Conservation (phyloP, 257 asterid genomes). For the Salvia hispanica region DNA sequence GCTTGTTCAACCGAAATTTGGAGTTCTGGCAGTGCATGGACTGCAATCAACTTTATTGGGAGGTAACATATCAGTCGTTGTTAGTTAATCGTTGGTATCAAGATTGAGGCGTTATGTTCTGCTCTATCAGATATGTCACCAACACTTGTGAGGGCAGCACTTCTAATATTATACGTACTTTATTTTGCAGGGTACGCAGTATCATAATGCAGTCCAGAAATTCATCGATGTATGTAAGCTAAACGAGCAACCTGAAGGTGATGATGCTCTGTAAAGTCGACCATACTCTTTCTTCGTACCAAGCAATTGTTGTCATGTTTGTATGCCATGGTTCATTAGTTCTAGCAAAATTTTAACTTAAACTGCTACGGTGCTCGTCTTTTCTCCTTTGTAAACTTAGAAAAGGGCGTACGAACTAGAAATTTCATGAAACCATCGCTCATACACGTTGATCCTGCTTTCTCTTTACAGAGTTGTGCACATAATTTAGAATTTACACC, state of each 20-base stretch:
- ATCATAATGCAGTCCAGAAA: slow-evolving; percentile 88
- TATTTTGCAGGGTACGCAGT: slow-evolving; percentile 79
- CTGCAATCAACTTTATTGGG: slow-evolving; percentile 96
- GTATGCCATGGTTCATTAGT: slow-evolving; percentile 1
- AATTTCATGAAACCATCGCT: neutral
- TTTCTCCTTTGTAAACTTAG: neutral
- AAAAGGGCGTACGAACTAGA: neutral
- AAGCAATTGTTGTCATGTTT: neutral
- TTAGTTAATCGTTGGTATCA: neutral
- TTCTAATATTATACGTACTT: slow-evolving; percentile 14
- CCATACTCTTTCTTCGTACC: slow-evolving; percentile 6
- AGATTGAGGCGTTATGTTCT: neutral
- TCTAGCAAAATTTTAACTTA: neutral
- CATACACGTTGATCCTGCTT: too few species aligned
- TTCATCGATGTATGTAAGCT: slow-evolving; percentile 89
- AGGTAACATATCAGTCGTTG: slow-evolving; percentile 44
- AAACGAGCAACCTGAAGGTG: slow-evolving; percentile 43
- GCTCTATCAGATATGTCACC: too few species aligned
- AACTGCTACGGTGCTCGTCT: neutral
- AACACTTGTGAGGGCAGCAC: neutral
- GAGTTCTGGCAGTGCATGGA: slow-evolving; percentile 96
- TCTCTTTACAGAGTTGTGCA: too few species aligned
- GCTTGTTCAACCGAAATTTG: slow-evolving; percentile 75
- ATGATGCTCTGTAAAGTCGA: neutral
- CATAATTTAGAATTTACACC: too few species aligned